phyloP scores from a whole-genome alignment of 441 rosid genomes.

The Populus tomentosa region DNA sequence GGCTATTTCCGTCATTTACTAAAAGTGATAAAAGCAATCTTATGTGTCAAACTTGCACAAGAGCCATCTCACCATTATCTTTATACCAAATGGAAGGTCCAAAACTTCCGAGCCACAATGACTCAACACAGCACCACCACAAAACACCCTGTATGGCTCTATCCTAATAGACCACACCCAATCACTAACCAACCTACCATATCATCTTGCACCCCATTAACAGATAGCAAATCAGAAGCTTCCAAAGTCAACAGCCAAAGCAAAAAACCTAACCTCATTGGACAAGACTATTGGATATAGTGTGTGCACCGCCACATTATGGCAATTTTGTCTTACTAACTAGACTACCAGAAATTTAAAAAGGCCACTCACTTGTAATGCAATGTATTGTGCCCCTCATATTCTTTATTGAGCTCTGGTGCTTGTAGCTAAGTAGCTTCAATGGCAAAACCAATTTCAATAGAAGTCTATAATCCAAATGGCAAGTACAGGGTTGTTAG shows the following conservation, averaged over 20 bases:
- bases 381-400: not conserved
- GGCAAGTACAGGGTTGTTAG: constrained; percentile 91
- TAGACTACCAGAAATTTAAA: constrained; percentile 23
- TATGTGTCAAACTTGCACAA: not conserved
- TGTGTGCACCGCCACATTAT: not conserved
- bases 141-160: not conserved
- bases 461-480: constrained; percentile 88
- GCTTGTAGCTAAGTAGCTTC: constrained; percentile 4
- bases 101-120: constrained; percentile 5
- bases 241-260: constrained; percentile 2
- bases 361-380: constrained; percentile 7
- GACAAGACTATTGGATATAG: not conserved
- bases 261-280: not conserved
- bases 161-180: constrained; percentile 1
- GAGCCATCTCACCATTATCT: constrained; percentile 27
- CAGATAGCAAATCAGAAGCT: not conserved
- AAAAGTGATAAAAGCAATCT: constrained; percentile 26
- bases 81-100: constrained; percentile 22
- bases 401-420: not conserved
- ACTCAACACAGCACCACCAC: not conserved
- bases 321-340: not conserved
- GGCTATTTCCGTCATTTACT: constrained; percentile 24
- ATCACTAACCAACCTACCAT: not conserved
- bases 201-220: not conserved
- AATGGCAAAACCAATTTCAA: constrained; percentile 88